phyloP scores from a whole-genome alignment of 1,139 yeast genomes.

The Blastobotrys arbuscula region DNA sequence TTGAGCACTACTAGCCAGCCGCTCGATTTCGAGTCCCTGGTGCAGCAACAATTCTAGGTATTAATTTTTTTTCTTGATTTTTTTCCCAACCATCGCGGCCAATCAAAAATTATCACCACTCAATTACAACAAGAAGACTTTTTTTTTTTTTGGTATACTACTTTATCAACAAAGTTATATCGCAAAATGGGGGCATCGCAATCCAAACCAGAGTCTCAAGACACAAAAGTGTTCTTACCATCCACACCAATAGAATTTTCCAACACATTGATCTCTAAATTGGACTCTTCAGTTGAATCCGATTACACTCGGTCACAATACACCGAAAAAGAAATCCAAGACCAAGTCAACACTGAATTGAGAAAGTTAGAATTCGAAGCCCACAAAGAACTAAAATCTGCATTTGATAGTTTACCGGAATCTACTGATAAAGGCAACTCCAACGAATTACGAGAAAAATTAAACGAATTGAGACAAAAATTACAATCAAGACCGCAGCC shows the following conservation, averaged over 20 bases:
- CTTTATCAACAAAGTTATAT: background rate
- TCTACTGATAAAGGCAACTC: constrained; percentile 32
- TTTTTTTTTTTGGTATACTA: background rate
- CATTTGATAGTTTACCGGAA: constrained; percentile 20
- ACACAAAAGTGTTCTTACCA: constrained; percentile 39
- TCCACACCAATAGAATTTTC: constrained; percentile 71
- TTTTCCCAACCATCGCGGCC: background rate
- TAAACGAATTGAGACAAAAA: constrained; percentile 43
- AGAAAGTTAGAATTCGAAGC: constrained; percentile 58
- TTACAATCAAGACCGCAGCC: constrained; percentile 34
- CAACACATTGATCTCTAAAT: constrained; percentile 59
- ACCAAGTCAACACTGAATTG: constrained; percentile 64
- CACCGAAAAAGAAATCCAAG: constrained; percentile 72
- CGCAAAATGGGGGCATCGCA: constrained; percentile 18
- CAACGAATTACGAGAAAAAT: constrained; percentile 31
- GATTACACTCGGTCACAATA: constrained; percentile 79
- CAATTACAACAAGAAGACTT: background rate
- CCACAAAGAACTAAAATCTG: constrained; percentile 48
- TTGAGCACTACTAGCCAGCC: background rate
- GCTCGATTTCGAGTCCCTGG: background rate
- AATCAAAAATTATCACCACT: background rate
- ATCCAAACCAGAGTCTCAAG: constrained; percentile 4
- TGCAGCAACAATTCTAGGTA: background rate
- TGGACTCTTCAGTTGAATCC: constrained; percentile 69
- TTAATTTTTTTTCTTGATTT: background rate